Conservation (phyloP, 2,329 filamentous ascomycete species). For the Helminthosporium solani region DNA sequence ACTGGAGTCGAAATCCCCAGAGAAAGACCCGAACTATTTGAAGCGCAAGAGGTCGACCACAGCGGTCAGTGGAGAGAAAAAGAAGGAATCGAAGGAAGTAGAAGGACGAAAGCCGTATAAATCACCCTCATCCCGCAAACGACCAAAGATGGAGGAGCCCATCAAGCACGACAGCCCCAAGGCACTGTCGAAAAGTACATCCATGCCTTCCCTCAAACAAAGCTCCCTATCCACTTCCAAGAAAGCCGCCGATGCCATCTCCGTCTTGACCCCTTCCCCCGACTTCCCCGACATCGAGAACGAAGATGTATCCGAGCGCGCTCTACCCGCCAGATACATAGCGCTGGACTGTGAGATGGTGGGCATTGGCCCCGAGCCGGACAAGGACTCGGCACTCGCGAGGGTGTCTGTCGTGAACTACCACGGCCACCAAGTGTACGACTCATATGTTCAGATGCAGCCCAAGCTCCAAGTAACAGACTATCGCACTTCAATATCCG, state of each 20-base stretch:
- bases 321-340: conserved; percentile 83
- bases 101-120: conserved; percentile 20
- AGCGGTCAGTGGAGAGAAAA: conserved; percentile 19
- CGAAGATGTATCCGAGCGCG: conserved; percentile 49
- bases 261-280: conserved; percentile 49
- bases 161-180: conserved; percentile 46
- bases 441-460: conserved; percentile 77
- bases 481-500: conserved; percentile 85
- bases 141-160: conserved; percentile 43
- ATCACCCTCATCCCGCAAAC: conserved; percentile 28
- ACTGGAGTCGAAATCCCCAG: conserved; percentile 33
- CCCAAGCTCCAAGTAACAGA: conserved; percentile 73
- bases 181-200: conserved; percentile 38
- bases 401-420: conserved; percentile 91
- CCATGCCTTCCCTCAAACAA: conserved; percentile 38
- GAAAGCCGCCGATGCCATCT: conserved; percentile 57
- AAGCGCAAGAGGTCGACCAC: conserved; percentile 38
- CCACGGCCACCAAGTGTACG: conserved; percentile 88
- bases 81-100: conserved; percentile 39
- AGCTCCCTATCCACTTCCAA: conserved; percentile 52
- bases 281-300: conserved; percentile 46
- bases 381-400: conserved; percentile 73
- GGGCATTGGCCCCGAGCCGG: conserved; percentile 67
- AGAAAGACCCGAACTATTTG: conserved; percentile 26
- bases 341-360: conserved; percentile 99